Base-by-base conservation (phyloP, 148 eudicot genomes). In the Vaccinium macrocarpon region DNA sequence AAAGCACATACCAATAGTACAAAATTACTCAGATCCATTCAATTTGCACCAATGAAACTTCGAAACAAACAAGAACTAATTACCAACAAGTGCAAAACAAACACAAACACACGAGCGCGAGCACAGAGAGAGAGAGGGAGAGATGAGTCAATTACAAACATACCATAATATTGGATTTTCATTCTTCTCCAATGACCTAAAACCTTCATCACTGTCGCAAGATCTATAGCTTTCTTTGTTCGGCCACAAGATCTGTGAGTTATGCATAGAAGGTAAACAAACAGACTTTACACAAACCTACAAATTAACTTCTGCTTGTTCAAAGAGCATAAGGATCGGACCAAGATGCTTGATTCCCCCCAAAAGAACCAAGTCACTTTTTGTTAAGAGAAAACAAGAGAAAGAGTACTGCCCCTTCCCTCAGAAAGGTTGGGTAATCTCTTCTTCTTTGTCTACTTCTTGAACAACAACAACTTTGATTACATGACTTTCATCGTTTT, bases 261-360 rank as follows among this genome's bases (percentile, higher is more conserved):
- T n/a, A n/a, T 23, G 5, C 72, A 25, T 61, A 27, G 18, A 10
- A 27, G 27, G 73, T 68, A 66, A 66, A 71, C 75, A 32, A n/a
- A 25, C 72, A 0, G 6, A 7, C 10, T 35, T 35, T 35, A 57
- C n/a, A 15, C 18, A 25, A 0, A 42, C 46, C 0, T 0, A 49
- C 4, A 76, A n/a, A 2, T n/a, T 8, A 5, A 42, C 15, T 68
- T 81, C 46, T 66, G 76, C 57, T 7, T 46, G 76, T 66, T 49
- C 62, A 48, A 80, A 38, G 7, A 68, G 23, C 70, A 62, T 29
- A 46, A 0, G 38, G 25, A 59, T 81, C 84, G 84, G 84, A 82
- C 84, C 84, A 82, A 21, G 70, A 71, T 70, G 84, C 84, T 82
- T 82, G 61, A 82, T 82, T 82, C 84, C 84, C 84, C 84, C 46